phyloP scores from a whole-genome alignment of 2,329 filamentous ascomycete species.

The Penicillium thymicola region DNA sequence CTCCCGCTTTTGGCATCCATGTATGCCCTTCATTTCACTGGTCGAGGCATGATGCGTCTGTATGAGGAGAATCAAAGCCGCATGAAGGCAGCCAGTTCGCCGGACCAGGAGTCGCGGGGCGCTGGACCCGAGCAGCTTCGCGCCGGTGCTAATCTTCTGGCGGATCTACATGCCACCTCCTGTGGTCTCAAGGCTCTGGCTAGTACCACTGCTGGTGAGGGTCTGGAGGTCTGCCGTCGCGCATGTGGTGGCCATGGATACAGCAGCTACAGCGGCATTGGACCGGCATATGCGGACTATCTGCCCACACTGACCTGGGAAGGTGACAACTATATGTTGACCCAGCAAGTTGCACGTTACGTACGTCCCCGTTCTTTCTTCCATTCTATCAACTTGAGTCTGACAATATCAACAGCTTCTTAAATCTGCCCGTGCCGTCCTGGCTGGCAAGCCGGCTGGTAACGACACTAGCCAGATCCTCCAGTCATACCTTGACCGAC shows the following conservation, averaged over 20 bases:
- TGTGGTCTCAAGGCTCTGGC: constrained; percentile 72
- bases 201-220: constrained; percentile 69
- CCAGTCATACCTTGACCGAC: constrained; percentile 59
- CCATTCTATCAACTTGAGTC: background rate
- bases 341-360: constrained; percentile 73
- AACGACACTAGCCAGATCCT: constrained; percentile 70
- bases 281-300: constrained; percentile 71
- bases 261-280: constrained; percentile 72
- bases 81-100: constrained; percentile 53
- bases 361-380: constrained; percentile 35
- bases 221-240: constrained; percentile 69
- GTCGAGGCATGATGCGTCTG: constrained; percentile 69
- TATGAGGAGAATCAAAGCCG: constrained; percentile 70
- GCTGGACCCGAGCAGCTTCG: constrained; percentile 67
- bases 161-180: constrained; percentile 72
- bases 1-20: constrained; percentile 70
- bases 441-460: constrained; percentile 60
- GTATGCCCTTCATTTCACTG: constrained; percentile 77
- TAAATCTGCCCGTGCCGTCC: constrained; percentile 68
- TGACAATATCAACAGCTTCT: constrained; percentile 50
- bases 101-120: constrained; percentile 49
- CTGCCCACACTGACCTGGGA: constrained; percentile 70
- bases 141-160: constrained; percentile 64
- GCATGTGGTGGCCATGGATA: constrained; percentile 77
- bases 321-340: constrained; percentile 80